phyloP scores from a whole-genome alignment of 1,284 basidiomycete species.

The Marasmius sp. region DNA sequence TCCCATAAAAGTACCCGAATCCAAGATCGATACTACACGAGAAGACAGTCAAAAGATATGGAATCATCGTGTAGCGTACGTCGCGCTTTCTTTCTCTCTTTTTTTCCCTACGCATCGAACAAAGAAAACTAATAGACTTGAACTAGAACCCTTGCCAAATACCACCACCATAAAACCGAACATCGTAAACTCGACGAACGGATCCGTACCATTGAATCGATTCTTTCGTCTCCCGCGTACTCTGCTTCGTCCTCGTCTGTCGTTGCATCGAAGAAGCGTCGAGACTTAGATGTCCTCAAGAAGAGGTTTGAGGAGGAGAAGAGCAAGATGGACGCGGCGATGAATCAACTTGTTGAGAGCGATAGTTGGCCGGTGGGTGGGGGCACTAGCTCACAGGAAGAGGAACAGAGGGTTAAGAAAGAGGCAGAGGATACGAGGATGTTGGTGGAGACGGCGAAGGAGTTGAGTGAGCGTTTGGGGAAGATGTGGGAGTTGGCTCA shows the following conservation, averaged over 20 bases:
- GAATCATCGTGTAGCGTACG: background rate
- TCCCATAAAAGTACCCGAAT: slow-evolving; percentile 15
- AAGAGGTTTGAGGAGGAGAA: background rate
- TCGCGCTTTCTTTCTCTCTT: background rate
- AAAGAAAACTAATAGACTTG: background rate
- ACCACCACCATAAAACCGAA: background rate
- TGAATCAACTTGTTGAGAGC: background rate
- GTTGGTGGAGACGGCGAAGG: background rate
- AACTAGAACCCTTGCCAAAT: background rate
- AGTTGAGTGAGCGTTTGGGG: background rate
- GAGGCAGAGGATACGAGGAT: background rate
- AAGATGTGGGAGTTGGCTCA: slow-evolving; percentile 1
- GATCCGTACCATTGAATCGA: background rate
- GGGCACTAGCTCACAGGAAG: background rate
- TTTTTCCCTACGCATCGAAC: background rate
- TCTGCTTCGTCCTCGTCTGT: no score
- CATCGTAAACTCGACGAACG: background rate
- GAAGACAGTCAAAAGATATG: background rate
- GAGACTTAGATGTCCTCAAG: background rate
- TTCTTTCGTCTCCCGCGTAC: background rate
- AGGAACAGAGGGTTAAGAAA: background rate
- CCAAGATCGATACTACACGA: slow-evolving; percentile 4
- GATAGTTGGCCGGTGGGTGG: slow-evolving; percentile 7
- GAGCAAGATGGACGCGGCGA: background rate
- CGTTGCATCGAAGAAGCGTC: background rate